Base-by-base conservation (phyloP, 2,329 filamentous ascomycete species). In the Blumeria hordei region DNA sequence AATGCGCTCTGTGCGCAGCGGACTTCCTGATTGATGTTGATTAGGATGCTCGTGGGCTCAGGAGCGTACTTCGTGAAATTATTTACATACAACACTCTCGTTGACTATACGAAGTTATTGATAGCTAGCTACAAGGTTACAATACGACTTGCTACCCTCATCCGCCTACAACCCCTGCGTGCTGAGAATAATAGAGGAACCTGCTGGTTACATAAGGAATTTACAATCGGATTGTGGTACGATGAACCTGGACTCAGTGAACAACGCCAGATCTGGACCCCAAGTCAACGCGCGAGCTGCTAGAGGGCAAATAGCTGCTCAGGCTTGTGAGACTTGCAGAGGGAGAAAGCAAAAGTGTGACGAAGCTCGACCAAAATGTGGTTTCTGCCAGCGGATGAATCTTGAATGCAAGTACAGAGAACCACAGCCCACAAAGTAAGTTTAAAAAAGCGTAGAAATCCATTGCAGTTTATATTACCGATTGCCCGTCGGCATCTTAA, bases 331-430 rank as follows among this genome's bases (percentile, higher is more conserved):
- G 60, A 77, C 71, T 34, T 80, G 76, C 64, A 72, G 76, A 52
- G 67, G 64, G 53, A 74, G 78, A 59, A 82, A 81, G 65, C 77
- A 79, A 60, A 77, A 74, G 68, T 82, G 78, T 65, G 77, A 80
- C 63, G 78, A 81, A 63, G 69, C 72, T 61, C 69, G 76, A 55
- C 78, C 78, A 16, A 77, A 75, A 41, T 82, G 78, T 63, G 69
- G 74, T 55, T 73, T 75, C 14, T 82, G 78, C 64, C 68, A 72
- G 57, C 71, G 73, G 58, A 72, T 78, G 61, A 71, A 74, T 61
- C 69, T 77, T 58, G 72, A 75, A 41, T 82, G 78, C 64, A 69
- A 70, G n/a, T 55, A 58, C 21, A 41, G 75, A 60, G 75, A 78
- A 59, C 74, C 76, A 32, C 72, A 74, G 60, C 76, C 76, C 37